phyloP scores from a whole-genome alignment of 345 rosid species.

The Pistacia vera region DNA sequence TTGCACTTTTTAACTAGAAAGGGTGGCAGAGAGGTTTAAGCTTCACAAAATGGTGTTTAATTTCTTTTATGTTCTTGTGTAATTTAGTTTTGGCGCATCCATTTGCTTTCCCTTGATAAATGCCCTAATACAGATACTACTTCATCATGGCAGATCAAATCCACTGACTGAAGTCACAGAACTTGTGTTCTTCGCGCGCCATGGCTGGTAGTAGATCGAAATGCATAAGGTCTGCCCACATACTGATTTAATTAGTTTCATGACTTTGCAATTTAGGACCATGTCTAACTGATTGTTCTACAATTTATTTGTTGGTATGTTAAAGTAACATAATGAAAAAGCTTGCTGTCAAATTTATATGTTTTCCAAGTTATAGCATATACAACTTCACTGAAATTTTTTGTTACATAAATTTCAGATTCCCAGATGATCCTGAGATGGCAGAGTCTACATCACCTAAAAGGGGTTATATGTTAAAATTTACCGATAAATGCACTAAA shows the following conservation, averaged over 20 bases:
- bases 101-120: neutral
- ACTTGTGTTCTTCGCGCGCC: neutral
- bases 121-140: neutral
- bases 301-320: neutral
- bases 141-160: conserved; percentile 20
- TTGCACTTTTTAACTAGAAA: neutral
- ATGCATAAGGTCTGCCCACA: conserved; percentile 32
- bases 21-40: conserved; percentile 5
- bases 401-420: conserved; percentile 32
- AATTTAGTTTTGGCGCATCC: conserved; percentile 7
- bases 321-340: neutral
- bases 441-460: conserved; percentile 8
- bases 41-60: conserved; percentile 5
- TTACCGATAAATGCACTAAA: conserved; percentile 22
- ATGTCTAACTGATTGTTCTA: neutral
- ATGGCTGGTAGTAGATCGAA: conserved; percentile 37
- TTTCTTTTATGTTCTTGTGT: conserved; percentile 11
- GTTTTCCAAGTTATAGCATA: neutral
- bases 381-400: neutral
- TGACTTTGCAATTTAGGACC: neutral
- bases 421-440: conserved; percentile 30
- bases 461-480: conserved; percentile 9
- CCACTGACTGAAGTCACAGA: conserved; percentile 14
- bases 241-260: neutral
- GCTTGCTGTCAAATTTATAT: neutral